Base-by-base conservation (phyloP, 2,329 filamentous ascomycete species). In the Microdochium paspali region DNA sequence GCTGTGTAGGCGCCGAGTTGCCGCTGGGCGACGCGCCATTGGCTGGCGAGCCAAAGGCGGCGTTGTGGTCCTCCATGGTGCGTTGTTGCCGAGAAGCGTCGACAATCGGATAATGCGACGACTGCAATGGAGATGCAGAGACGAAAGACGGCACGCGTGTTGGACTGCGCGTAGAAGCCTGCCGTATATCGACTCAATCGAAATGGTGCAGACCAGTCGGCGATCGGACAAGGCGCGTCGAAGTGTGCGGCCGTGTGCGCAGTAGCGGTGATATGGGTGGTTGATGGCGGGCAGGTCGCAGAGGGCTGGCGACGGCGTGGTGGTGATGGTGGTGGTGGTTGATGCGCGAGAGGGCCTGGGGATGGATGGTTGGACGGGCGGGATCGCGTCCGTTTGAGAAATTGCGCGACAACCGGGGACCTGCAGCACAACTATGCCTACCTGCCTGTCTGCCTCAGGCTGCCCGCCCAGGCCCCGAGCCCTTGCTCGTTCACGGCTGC, bases 61-160 rank as follows among this genome's bases (percentile, higher is more conserved):
- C 65, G 51, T 73, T 70, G 54, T 72, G 68, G 52, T 78, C 78
- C 51, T 83, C 80, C 80, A 84, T 84, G 47, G 61, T 67, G 60
- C 18, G 35, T 9, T 12, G n/a, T n/a, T 35, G 31, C 31, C 57
- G 53, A 51, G 56, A 50, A 51, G 50, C 47, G 45, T 13, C 26
- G 26, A 7, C 7, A 13, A 48, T 43, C 30, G 53, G 57, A 55
- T 55, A 46, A 50, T 50, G 49, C 35, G 13, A 45, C 40, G 39
- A 28, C 42, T 24, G 24, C 45, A 45, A 24, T 44, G 49, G 45
- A 9, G 47, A 43, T 43, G 24, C 5, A 28, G 45, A 40, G 32
- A 40, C 20, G 26, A 13, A 28, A 24, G 39, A 46, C 50, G 51
- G 50, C 47, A 49, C 49, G 50, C 45, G 35, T 26, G 24, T 21